phyloP scores from a whole-genome alignment of 2,329 filamentous ascomycete genomes.

The Chrysosporium queenslandicum region DNA sequence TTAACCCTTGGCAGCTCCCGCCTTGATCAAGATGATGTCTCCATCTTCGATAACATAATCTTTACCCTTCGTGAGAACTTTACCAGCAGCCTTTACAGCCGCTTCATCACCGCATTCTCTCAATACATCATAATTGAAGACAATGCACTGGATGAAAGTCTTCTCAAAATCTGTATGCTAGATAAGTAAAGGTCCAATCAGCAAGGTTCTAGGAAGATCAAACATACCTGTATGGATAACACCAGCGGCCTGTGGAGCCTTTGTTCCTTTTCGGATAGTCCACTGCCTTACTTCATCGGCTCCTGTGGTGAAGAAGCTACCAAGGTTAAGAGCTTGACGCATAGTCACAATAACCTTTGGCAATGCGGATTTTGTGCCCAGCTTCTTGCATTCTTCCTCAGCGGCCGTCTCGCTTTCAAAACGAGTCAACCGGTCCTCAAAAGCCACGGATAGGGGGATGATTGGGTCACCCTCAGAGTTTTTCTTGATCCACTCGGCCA shows the following conservation, averaged over 20 bases:
- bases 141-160: slow-evolving; percentile 94
- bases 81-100: slow-evolving; percentile 83
- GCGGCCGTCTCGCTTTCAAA: slow-evolving; percentile 69
- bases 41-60: slow-evolving; percentile 60
- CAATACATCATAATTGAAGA: slow-evolving; percentile 76
- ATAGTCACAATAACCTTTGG: slow-evolving; percentile 89
- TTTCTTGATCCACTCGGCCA: slow-evolving; percentile 91
- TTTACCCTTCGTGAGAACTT: slow-evolving; percentile 97
- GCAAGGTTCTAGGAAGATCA: neutral
- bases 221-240: slow-evolving; percentile 69
- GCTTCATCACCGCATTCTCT: slow-evolving; percentile 84
- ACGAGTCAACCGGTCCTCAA: slow-evolving; percentile 81
- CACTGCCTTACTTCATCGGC: slow-evolving; percentile 95
- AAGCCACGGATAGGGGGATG: slow-evolving; percentile 83
- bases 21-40: slow-evolving; percentile 73
- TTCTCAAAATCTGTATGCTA: slow-evolving; percentile 72
- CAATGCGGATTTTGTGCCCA: slow-evolving; percentile 76
- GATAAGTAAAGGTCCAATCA: neutral
- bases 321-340: slow-evolving; percentile 81
- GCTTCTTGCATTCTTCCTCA: slow-evolving; percentile 75
- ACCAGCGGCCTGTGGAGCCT: slow-evolving; percentile 94
- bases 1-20: slow-evolving; percentile 41
- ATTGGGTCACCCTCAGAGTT: slow-evolving; percentile 79
- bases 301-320: slow-evolving; percentile 95
- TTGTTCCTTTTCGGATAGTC: slow-evolving; percentile 92